Conservation (phyloP, 2,329 filamentous ascomycete genomes). For the Ophiocordyceps camponoti-leonardi region DNA sequence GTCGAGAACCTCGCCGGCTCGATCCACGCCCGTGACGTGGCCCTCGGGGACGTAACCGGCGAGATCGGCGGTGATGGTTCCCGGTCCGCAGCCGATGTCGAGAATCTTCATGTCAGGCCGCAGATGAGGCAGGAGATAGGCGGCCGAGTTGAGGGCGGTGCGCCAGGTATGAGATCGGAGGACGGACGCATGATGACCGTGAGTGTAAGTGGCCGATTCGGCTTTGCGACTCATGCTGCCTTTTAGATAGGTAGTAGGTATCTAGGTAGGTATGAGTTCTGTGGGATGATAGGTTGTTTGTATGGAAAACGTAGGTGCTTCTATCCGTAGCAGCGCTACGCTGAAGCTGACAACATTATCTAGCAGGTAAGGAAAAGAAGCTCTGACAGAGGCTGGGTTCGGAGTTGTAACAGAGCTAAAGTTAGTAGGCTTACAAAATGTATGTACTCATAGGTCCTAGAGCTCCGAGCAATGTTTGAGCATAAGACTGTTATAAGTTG, state of each 20-base stretch:
- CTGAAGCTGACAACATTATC: too few species aligned
- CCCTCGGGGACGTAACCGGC: conserved; percentile 18
- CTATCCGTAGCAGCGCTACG: too few species aligned
- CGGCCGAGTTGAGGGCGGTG: conserved; percentile 23
- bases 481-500: too few species aligned
- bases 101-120: conserved; percentile 20
- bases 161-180: conserved; percentile 20
- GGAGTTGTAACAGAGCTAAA: too few species aligned
- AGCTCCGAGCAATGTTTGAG: too few species aligned
- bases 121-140: conserved; percentile 22
- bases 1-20: conserved; percentile 13
- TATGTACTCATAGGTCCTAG: too few species aligned
- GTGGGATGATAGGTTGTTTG: too few species aligned
- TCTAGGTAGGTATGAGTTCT: not conserved
- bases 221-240: conserved; percentile 1
- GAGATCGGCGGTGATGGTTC: conserved; percentile 26
- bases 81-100: conserved; percentile 30
- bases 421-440: too few species aligned
- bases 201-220: conserved; percentile 13
- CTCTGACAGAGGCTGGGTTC: too few species aligned
- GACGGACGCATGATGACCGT: conserved; percentile 21
- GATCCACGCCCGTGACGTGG: conserved; percentile 20
- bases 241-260: too few species aligned
- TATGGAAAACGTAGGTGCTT: too few species aligned
- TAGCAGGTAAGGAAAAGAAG: too few species aligned